Evolutionary conservation across 1,139 yeast genomes (phyloP).

Genomic region (Kodamaea ohmeri): DNA sequence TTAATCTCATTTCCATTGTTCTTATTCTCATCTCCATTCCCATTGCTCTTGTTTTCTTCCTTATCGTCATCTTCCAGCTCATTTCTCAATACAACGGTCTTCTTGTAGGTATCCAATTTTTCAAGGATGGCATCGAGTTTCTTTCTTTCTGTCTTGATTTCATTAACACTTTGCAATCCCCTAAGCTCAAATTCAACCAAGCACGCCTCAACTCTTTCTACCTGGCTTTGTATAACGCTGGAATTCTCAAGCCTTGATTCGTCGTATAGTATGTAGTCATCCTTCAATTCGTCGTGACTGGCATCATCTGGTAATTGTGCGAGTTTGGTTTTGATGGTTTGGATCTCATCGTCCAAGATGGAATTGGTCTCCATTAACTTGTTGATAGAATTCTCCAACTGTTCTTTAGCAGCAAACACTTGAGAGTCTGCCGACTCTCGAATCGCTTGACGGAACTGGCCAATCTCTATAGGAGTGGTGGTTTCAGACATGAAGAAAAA

Average conservation of each 20-base stretch:
- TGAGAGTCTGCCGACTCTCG: slow-evolving; percentile 36
- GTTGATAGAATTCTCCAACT: slow-evolving; percentile 26
- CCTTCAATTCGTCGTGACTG: slow-evolving; percentile 15
- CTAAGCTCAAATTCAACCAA: slow-evolving; percentile 27
- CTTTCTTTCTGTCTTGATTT: slow-evolving; percentile 1
- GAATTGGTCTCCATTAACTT: slow-evolving; percentile 35
- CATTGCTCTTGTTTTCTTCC: slow-evolving; percentile 1
- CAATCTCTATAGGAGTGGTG: slow-evolving; percentile 27
- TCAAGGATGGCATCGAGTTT: neutral
- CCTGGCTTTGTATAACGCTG: slow-evolving; percentile 30
- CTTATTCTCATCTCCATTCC: slow-evolving; percentile 3
- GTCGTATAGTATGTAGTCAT: slow-evolving; percentile 28
- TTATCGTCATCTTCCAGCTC: slow-evolving; percentile 1
- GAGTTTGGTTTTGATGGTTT: slow-evolving; percentile 13
- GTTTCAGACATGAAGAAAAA: slow-evolving; percentile 17
- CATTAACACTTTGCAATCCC: slow-evolving; percentile 20
- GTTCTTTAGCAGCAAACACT: slow-evolving; percentile 22
- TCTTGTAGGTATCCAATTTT: neutral
- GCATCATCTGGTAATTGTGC: slow-evolving; percentile 12
- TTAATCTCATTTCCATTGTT: slow-evolving; percentile 7
- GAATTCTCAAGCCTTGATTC: slow-evolving; percentile 36
- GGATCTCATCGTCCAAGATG: slow-evolving; percentile 28
- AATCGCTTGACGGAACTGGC: slow-evolving; percentile 30
- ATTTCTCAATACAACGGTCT: slow-evolving; percentile 6
- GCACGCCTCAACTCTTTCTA: slow-evolving; percentile 22